A percentile compares a stretch with the other conserved stretches of the same genome.
Conservation (phyloP, 345 rosid species). For the Lepidium didymum region DNA sequence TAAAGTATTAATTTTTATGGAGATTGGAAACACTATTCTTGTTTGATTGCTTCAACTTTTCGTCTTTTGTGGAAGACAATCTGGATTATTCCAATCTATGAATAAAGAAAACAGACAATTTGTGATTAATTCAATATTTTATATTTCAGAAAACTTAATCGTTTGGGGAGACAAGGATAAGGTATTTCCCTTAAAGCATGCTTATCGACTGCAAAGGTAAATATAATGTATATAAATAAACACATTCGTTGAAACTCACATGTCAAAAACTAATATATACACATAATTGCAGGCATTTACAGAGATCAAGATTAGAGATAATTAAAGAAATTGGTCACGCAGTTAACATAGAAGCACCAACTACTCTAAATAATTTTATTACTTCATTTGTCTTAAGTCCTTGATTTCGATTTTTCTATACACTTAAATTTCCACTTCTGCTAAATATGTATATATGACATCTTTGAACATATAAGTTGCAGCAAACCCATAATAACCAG, state of each 20-base stretch:
- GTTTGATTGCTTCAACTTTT: background rate
- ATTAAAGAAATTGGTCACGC: conserved; percentile 67
- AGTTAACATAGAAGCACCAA: conserved; percentile 57
- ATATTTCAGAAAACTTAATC: conserved; percentile 53
- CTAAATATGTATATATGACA: background rate
- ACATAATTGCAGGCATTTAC: conserved; percentile 36
- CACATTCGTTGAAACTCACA: background rate
- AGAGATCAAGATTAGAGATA: conserved; percentile 55
- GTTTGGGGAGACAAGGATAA: conserved; percentile 81
- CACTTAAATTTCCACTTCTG: background rate
- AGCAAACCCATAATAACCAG: background rate
- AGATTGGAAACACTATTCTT: conserved; percentile 8
- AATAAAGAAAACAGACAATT: background rate
- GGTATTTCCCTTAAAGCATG: conserved; percentile 60
- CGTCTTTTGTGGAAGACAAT: background rate
- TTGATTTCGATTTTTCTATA: background rate
- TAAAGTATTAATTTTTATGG: background rate
- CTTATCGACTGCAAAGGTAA: conserved; percentile 54
- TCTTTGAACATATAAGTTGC: no score
- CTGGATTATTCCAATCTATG: background rate
- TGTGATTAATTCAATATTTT: background rate
- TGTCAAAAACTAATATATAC: background rate
- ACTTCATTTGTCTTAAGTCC: conserved; percentile 25
- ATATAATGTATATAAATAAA: background rate
- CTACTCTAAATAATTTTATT: conserved; percentile 39